Percentiles rank a stretch among this genome's conserved stretches.
Conservation (phyloP, 345 rosid genomes). For the Pelargonium nanum region DNA sequence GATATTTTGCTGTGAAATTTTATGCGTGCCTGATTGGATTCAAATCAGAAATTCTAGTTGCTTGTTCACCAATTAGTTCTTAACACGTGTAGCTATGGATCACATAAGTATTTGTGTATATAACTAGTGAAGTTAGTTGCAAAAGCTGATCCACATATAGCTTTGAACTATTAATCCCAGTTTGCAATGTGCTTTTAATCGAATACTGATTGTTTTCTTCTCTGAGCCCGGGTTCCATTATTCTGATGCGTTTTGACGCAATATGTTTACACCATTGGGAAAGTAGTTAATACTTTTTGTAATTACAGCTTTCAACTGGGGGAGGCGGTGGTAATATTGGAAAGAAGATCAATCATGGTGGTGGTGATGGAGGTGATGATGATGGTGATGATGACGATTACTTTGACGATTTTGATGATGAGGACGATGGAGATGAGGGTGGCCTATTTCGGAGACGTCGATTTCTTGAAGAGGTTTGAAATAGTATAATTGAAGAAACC, state of each 20-base stretch:
- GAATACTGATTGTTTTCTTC: background rate
- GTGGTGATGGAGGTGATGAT: constrained; percentile 95
- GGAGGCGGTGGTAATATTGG: constrained; percentile 96
- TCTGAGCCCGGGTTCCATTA: background rate
- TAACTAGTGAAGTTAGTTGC: background rate
- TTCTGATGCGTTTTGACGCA: background rate
- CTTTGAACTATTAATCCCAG: background rate
- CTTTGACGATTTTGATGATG: constrained; percentile 87
- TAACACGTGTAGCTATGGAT: too few species aligned
- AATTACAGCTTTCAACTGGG: constrained; percentile 65
- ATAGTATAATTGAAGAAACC: background rate
- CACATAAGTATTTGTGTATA: too few species aligned
- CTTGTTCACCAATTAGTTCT: too few species aligned
- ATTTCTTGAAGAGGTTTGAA: constrained; percentile 70
- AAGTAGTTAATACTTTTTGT: constrained; percentile 15
- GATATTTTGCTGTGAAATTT: too few species aligned
- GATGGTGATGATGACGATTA: constrained; percentile 92
- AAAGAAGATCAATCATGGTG: constrained; percentile 71
- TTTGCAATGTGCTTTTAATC: background rate
- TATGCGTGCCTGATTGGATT: too few species aligned
- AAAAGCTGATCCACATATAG: background rate
- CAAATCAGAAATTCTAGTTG: too few species aligned
- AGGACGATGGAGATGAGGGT: constrained; percentile 80
- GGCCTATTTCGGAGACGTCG: constrained; percentile 78
- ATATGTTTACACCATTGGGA: background rate